Percentiles rank a stretch among this genome's conserved stretches.
These are phyloP conservation scores for Trichoderma atroviride DNA, from an alignment of 2,329 filamentous ascomycete species.

Conservation along the genomic window DNA sequence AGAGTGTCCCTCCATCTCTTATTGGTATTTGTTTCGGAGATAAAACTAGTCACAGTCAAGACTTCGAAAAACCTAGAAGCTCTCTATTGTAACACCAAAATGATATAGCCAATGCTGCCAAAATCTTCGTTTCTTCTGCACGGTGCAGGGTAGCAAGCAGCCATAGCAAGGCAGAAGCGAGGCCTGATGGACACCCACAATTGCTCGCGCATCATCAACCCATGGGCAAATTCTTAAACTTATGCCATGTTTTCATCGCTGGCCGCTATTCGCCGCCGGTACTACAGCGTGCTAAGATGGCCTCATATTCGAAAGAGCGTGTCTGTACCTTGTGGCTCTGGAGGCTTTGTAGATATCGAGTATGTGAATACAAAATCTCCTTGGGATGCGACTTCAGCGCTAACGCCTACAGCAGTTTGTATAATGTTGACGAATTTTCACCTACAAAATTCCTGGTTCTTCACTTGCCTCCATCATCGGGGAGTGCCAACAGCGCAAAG, in stretches of 20 bases:
- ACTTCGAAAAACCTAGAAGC: neutral
- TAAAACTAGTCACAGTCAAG: no score
- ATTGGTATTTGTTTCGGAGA: neutral
- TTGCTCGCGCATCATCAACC: neutral
- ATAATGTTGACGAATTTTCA: conserved; percentile 47
- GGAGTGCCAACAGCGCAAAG: conserved; percentile 33
- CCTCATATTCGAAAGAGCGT: conserved; percentile 42
- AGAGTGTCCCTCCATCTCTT: neutral
- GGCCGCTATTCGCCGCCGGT: neutral
- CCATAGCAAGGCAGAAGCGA: neutral
- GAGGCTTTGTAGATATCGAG: conserved; percentile 55
- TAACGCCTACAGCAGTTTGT: conserved; percentile 45
- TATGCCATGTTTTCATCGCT: conserved; percentile 1
- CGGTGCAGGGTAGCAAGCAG: conserved; percentile 13
- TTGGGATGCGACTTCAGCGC: neutral
- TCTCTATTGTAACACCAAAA: neutral
- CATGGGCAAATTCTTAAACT: neutral
- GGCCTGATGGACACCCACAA: neutral
- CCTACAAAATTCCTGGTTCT: conserved; percentile 53
- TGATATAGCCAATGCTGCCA: neutral
- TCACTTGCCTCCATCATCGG: conserved; percentile 56
- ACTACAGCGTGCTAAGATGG: conserved; percentile 12
- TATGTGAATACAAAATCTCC: conserved; percentile 36
- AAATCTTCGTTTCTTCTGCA: neutral
- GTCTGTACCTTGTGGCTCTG: conserved; percentile 51